Base-by-base conservation (phyloP, 495 filamentous ascomycete genomes). In the Penicillium maclennaniae region DNA sequence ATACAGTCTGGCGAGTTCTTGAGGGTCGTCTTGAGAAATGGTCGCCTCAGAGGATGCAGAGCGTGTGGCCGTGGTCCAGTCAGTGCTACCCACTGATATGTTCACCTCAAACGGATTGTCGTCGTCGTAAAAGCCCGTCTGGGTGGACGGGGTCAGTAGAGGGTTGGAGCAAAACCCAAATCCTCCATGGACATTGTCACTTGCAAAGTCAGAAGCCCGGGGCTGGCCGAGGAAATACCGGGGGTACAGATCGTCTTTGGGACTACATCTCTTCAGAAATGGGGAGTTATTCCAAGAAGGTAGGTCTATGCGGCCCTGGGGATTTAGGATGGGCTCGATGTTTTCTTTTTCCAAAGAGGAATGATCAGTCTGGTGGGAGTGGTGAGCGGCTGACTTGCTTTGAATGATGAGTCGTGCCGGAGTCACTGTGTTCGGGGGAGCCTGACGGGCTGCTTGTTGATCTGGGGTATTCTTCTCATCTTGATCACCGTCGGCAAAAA, bases 311-410 rank as follows among this genome's bases (percentile, higher is more conserved):
- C 63, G 61, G 19, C 65, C 69, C 23, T 67, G 59, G 21, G 46
- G 26, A 43, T 72, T 61, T 41, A 77, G 28, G 26, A 71, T 66
- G 14, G 74, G 75, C 49, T 75, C 72, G n/a, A 77, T 58, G 54
- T 78, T 79, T 48, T 79, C 75, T 40, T 76, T 76, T 17, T 65
- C 63, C 10, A 36, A 31, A 0, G 47, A 14, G 19, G 51, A 14
- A 19, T 43, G 45, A 21, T 46, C 34, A 42, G 36, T 17, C 19
- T 43, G 56, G 14, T 55, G 54, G 9, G 43, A 41, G 48, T 60
- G 54, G 17, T 26, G 44, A 21, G 58, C 25, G 8, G 23, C 46
- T 20, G 54, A 37, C 34, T 62, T 53, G 27, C 50, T 48, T 19
- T 67, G 42, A 39, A 67, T 59, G 31, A 63, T 21, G 14, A 69